A percentile compares a stretch with the other conserved stretches of the same genome.
These are phyloP conservation scores for Linnemannia exigua DNA, from an alignment of 192 early-diverging fungal genomes.

Conservation along the genomic window DNA sequence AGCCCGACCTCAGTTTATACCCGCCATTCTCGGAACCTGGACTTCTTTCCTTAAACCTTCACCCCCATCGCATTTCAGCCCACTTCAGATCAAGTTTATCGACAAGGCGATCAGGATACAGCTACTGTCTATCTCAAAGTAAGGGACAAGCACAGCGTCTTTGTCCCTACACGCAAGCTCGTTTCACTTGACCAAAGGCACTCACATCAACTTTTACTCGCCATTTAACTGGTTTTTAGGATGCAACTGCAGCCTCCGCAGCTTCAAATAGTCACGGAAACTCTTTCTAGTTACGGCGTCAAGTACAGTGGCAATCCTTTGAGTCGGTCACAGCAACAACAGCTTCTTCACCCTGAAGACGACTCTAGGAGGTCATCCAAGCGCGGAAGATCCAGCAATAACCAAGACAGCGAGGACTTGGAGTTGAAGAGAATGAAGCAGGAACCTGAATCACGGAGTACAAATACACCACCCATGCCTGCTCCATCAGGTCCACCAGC, in stretches of 20 bases:
- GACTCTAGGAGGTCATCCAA: constrained; percentile 37
- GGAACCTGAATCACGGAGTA: constrained; percentile 10
- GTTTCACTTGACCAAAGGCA: neutral
- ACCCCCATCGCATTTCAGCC: constrained; percentile 31
- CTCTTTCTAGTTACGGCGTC: constrained; percentile 36
- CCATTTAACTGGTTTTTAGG: neutral
- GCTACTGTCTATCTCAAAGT: constrained; percentile 39
- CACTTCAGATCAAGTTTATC: constrained; percentile 33
- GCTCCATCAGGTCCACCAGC: neutral
- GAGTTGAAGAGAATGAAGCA: constrained; percentile 40
- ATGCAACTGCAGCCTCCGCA: constrained; percentile 43
- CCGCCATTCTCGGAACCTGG: constrained; percentile 39
- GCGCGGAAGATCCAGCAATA: constrained; percentile 24
- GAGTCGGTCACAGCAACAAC: constrained; percentile 46
- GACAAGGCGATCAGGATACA: constrained; percentile 54
- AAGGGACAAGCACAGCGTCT: neutral
- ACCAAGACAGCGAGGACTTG: constrained; percentile 24
- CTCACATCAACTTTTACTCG: neutral
- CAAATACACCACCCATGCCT: constrained; percentile 3
- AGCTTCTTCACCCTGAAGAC: constrained; percentile 43
- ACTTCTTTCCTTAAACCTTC: constrained; percentile 20
- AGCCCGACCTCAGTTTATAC: constrained; percentile 51
- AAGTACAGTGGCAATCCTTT: constrained; percentile 28
- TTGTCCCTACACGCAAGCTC: too few species aligned
- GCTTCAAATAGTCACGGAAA: constrained; percentile 26